Conservation (phyloP, 768 basidiomycete species). For the Boletus subparvulus region DNA sequence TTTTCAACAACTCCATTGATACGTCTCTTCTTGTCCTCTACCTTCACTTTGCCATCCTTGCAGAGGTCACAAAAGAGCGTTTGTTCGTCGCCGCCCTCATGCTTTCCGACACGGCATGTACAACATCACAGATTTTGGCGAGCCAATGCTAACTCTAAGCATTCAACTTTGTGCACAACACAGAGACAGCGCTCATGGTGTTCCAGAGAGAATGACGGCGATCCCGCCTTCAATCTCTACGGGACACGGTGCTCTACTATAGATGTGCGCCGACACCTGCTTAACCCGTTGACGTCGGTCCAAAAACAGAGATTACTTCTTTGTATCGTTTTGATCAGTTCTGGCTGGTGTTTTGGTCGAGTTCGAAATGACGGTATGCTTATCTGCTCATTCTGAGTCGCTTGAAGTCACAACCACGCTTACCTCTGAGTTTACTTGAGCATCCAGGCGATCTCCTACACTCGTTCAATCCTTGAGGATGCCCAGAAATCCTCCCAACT, state of each 20-base stretch:
- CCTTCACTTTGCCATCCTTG: background rate
- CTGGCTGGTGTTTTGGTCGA: slow-evolving; percentile 12
- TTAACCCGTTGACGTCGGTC: background rate
- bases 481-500: slow-evolving; percentile 14
- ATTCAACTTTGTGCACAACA: background rate
- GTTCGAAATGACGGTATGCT: slow-evolving; percentile 16
- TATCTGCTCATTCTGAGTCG: slow-evolving; percentile 7
- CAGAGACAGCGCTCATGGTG: background rate
- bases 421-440: slow-evolving; percentile 2
- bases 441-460: slow-evolving; percentile 19
- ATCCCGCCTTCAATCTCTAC: slow-evolving; percentile 1
- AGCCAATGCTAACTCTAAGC: background rate
- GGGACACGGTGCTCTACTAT: background rate
- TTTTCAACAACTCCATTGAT: background rate
- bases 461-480: slow-evolving; percentile 15
- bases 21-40: background rate
- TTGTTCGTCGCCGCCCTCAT: background rate
- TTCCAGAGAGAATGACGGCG: slow-evolving; percentile 5
- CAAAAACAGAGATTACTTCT: too few species aligned
- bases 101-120: background rate
- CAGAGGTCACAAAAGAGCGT: background rate
- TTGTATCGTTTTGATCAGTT: background rate
- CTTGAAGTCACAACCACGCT: background rate
- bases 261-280: background rate
- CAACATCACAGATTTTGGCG: background rate